Evolutionary conservation across 306 rosid genomes (phyloP), one percentile per base, ranked within the genome.

Genomic region (Lotus japonicus): DNA sequence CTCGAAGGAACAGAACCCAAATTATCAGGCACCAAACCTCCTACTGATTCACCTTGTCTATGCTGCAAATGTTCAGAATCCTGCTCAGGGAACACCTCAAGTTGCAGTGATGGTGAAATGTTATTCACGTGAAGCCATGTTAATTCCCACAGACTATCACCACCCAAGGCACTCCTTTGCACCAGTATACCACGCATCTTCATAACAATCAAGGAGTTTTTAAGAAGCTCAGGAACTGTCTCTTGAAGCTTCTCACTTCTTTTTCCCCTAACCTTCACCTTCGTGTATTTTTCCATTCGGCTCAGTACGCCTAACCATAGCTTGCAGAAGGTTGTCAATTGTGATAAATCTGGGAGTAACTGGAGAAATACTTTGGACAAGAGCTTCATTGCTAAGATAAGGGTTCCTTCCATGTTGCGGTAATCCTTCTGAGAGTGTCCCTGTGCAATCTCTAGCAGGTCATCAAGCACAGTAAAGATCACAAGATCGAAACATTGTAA

Each of bases 351-450:
- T 18, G 85, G 82, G 58, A 95, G 90, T 66, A 88, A 81, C 76
- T 85, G 92, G 52, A 95, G 81, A 73, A 88, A 90, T 60, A 90
- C 96, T 79, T 85, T 84, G 67, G 96, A 86, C 89, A 90, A 81
- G 78, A 95, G 90, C 80, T 90, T 90, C 89, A 88, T 85, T 51
- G 92, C 95, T 74, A 81, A 80, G 75, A 84, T 69, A 72, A 90
- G 97, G 16, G 99, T 87, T 67, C 99, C 97, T 76, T 95, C 99
- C 99, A 95, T 90, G 82, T 90, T 88, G 72, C 96, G 88, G 66
- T 84, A 88, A 73, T 95, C 97, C 83, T 87, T 94, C 73, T 83
- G 96, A 48, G 96, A 82, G 73, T 88, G 86, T 57, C 97, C 99
- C 77, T 82, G 97, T 33, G 95, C 89, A 74, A 95, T 95, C 80